Evolutionary conservation across 306 rosid species (phyloP).

Genomic region (Sicyos baderoa): DNA sequence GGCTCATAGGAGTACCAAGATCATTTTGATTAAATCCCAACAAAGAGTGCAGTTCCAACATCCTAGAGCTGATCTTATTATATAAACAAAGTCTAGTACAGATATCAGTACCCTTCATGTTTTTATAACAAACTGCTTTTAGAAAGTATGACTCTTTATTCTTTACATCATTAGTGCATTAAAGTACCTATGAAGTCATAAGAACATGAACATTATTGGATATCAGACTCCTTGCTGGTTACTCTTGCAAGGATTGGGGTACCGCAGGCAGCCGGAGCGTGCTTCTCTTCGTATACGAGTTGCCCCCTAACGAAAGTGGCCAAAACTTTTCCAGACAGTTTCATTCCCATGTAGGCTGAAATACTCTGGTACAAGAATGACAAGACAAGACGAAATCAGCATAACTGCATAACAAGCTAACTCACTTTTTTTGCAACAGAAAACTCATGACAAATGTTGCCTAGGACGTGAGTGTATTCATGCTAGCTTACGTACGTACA

Average conservation of each 20-base stretch:
- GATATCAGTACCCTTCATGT: not conserved
- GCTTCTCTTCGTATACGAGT: constrained; percentile 66
- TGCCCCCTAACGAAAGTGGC: constrained; percentile 89
- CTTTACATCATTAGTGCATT: not conserved
- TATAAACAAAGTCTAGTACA: not conserved
- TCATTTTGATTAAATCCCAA: not conserved
- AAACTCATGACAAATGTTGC: not conserved
- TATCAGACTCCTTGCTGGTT: not conserved
- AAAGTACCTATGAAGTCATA: not conserved
- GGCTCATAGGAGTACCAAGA: not conserved
- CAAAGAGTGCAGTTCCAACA: constrained; percentile 6
- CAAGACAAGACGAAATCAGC: not conserved
- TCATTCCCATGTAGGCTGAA: constrained; percentile 83
- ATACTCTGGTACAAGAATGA: constrained; percentile 34
- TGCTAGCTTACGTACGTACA: too few relatives aligned
- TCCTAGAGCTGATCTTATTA: constrained; percentile 4
- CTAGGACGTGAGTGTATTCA: too few relatives aligned
- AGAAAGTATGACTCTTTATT: not conserved
- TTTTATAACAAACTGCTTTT: not conserved
- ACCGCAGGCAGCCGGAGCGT: constrained; percentile 74
- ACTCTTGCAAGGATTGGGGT: constrained; percentile 48
- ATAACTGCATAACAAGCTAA: constrained; percentile 9
- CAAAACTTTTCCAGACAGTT: constrained; percentile 60
- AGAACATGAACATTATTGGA: not conserved
- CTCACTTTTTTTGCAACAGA: not conserved